These are phyloP conservation scores for Pyrenochaeta sp. DNA, from an alignment of 2,329 filamentous ascomycete species.

Conservation along the genomic window DNA sequence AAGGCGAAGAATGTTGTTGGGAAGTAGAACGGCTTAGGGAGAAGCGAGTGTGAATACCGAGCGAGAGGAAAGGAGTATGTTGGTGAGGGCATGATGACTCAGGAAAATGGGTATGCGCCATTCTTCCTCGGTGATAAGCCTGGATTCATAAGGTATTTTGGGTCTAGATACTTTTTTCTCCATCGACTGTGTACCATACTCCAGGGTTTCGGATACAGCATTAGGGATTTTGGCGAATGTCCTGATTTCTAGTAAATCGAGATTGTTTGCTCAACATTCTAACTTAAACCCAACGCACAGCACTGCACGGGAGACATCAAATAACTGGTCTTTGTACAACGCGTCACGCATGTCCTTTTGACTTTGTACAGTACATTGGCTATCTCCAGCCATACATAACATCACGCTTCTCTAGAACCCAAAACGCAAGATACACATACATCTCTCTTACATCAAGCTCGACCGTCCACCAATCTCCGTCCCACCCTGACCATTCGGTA, in stretches of 20 bases:
- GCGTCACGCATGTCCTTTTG: no score
- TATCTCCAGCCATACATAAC: not conserved
- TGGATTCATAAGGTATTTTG: not conserved
- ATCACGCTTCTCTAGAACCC: no score
- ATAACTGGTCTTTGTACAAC: no score
- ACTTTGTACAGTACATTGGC: no score
- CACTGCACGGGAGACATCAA: no score
- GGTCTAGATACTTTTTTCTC: not conserved
- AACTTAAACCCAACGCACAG: no score
- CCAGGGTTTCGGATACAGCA: not conserved
- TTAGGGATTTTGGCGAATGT: not conserved
- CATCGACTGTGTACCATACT: not conserved
- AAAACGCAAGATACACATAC: not conserved
- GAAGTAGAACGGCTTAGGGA: slow-evolving; percentile 9
- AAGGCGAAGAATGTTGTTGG: slow-evolving; percentile 18
- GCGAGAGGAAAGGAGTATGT: not conserved
- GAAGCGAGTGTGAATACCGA: not conserved
- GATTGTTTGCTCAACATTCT: no score
- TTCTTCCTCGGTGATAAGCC: not conserved
- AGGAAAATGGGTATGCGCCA: no score
- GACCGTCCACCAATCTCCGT: slow-evolving; percentile 92
- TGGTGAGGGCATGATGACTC: no score
- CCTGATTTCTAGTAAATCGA: not conserved
- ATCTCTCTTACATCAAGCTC: slow-evolving; percentile 78
- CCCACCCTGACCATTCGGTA: slow-evolving; percentile 90